phyloP scores from a whole-genome alignment of 768 basidiomycete species.

The Russula foetens region DNA sequence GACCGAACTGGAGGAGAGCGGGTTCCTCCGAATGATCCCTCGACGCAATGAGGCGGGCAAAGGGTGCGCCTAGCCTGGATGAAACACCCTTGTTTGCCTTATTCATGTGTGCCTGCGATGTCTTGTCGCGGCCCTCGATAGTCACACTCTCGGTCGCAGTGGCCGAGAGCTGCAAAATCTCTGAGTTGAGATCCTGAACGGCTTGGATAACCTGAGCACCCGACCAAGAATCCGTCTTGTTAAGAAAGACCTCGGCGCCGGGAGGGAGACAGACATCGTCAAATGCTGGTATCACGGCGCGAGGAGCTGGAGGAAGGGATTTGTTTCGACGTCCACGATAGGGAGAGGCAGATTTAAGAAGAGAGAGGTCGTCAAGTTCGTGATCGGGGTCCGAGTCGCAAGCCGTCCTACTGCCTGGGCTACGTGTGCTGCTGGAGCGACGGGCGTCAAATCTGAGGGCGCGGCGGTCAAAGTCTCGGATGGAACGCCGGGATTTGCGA shows the following conservation, averaged over 20 bases:
- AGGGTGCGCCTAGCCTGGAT: conserved; percentile 52
- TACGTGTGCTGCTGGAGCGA: conserved; percentile 12
- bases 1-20: conserved; percentile 64
- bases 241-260: conserved; percentile 59
- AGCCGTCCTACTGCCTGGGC: conserved; percentile 15
- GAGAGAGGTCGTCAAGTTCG: conserved; percentile 14
- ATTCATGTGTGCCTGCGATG: conserved; percentile 33
- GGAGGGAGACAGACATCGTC: conserved; percentile 56
- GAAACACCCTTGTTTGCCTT: conserved; percentile 54
- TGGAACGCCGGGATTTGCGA: conserved; percentile 14
- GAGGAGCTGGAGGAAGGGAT: conserved; percentile 22
- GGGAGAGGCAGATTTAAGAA: conserved; percentile 8
- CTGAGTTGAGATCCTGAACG: conserved; percentile 71
- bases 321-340: conserved; percentile 20
- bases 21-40: conserved; percentile 71
- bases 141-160: conserved; percentile 62
- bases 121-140: conserved; percentile 36
- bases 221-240: conserved; percentile 66
- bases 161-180: conserved; percentile 74
- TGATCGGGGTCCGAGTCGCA: conserved; percentile 11
- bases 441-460: conserved; percentile 17
- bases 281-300: conserved; percentile 17
- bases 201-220: conserved; percentile 73
- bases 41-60: conserved; percentile 51
- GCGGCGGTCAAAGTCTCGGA: conserved; percentile 10